Conservation (phyloP, 768 basidiomycete species). For the Russula earlei region DNA sequence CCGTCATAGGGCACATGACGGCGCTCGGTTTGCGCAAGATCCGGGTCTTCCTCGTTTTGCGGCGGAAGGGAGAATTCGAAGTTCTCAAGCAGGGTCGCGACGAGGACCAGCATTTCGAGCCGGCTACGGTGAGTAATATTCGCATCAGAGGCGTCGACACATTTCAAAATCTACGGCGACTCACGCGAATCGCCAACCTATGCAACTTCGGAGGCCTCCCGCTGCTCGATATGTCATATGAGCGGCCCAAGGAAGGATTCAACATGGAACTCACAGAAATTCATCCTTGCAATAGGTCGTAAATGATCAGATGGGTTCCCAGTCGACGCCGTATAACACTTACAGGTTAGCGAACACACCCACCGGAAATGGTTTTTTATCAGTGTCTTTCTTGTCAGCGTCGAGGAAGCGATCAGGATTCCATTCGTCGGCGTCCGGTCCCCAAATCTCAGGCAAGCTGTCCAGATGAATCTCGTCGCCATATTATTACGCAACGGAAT, state of each 20-base stretch:
- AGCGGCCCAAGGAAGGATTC: background rate
- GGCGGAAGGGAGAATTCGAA: conserved; percentile 16
- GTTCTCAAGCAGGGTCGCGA: conserved; percentile 12
- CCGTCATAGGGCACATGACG: conserved; percentile 14
- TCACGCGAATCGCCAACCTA: conserved; percentile 17
- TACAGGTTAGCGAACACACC: conserved; percentile 18
- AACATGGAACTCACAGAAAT: conserved; percentile 11
- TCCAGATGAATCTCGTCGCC: background rate
- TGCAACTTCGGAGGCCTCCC: conserved; percentile 15
- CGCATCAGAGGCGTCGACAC: background rate
- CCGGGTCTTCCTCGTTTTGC: conserved; percentile 8
- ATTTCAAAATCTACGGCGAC: background rate
- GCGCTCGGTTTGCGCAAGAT: conserved; percentile 13
- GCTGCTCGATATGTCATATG: conserved; percentile 4
- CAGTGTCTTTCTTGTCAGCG: conserved; percentile 11
- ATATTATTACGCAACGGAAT: background rate
- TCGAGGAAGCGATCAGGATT: conserved; percentile 18
- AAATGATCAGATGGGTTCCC: background rate
- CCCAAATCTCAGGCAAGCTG: conserved; percentile 17
- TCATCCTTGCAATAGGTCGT: conserved; percentile 8
- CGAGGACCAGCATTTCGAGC: conserved; percentile 9
- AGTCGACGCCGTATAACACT: background rate
- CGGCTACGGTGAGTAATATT: conserved; percentile 1
- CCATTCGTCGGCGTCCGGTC: conserved; percentile 16
- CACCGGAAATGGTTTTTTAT: too few relatives aligned